These are phyloP conservation scores for Thelonectria rubi DNA, from an alignment of 2,329 filamentous ascomycete species.

Conservation along the genomic window DNA sequence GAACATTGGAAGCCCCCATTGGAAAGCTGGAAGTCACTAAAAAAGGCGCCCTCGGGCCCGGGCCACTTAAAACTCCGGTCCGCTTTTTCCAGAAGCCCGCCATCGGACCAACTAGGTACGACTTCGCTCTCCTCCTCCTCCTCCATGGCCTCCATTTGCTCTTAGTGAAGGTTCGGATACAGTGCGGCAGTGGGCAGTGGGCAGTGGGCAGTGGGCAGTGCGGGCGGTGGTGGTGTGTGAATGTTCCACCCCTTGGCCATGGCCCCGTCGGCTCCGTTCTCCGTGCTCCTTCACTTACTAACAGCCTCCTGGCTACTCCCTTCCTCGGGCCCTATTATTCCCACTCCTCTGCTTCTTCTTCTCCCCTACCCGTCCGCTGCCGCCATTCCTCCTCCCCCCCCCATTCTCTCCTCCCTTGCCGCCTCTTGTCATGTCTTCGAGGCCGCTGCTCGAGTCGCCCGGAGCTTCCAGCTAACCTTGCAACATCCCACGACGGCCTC, in stretches of 20 bases:
- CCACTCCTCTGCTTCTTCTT: slow-evolving; percentile 1
- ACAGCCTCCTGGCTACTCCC: slow-evolving; percentile 3
- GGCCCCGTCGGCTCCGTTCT: slow-evolving; percentile 18
- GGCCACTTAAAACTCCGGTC: slow-evolving; percentile 25
- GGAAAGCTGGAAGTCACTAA: neutral
- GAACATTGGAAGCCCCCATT: slow-evolving; percentile 15
- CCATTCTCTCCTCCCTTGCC: neutral
- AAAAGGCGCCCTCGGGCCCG: no score
- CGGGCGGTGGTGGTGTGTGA: no score
- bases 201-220: no score
- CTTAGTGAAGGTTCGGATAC: no score
- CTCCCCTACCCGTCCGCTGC: neutral
- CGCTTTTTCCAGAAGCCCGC: slow-evolving; percentile 41
- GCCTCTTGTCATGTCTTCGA: slow-evolving; percentile 32
- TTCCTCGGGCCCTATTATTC: slow-evolving; percentile 11
- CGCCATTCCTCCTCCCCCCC: neutral
- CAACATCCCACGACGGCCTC: neutral
- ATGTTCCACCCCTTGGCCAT: neutral
- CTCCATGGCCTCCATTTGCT: neutral
- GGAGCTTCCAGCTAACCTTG: slow-evolving; percentile 20
- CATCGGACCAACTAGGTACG: slow-evolving; percentile 26
- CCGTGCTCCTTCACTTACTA: slow-evolving; percentile 18
- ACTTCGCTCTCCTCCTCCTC: slow-evolving; percentile 13
- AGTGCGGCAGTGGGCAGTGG: no score
- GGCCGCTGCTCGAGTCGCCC: slow-evolving; percentile 11